Conservation (phyloP, 148 eudicot species). For the Linanthus parryae region DNA sequence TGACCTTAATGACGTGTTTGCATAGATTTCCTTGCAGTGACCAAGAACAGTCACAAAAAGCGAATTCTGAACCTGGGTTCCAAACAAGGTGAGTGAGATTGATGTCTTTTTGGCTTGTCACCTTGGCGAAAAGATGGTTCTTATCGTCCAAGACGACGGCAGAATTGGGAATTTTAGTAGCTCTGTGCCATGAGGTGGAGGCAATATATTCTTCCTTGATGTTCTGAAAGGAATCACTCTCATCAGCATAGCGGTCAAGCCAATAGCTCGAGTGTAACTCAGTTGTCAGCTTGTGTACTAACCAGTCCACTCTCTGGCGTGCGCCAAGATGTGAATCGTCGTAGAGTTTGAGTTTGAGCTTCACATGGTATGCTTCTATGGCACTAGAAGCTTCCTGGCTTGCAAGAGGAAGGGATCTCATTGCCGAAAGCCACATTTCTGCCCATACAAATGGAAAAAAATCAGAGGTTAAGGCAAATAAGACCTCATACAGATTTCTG, state of each 20-base stretch:
- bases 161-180: slow-evolving; percentile 64
- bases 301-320: slow-evolving; percentile 88
- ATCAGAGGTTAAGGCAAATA: no score
- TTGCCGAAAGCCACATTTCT: slow-evolving; percentile 89
- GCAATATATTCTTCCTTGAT: slow-evolving; percentile 80
- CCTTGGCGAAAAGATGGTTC: slow-evolving; percentile 41
- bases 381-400: slow-evolving; percentile 96
- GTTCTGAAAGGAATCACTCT: slow-evolving; percentile 71
- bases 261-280: slow-evolving; percentile 89
- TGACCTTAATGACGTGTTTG: slow-evolving; percentile 87
- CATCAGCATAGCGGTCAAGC: slow-evolving; percentile 91
- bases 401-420: slow-evolving; percentile 73
- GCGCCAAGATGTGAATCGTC: slow-evolving; percentile 85
- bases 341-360: slow-evolving; percentile 69
- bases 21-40: slow-evolving; percentile 79
- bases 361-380: slow-evolving; percentile 92
- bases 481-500: no score
- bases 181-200: slow-evolving; percentile 88
- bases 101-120: slow-evolving; percentile 59
- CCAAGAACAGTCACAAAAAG: slow-evolving; percentile 93
- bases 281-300: slow-evolving; percentile 79
- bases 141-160: slow-evolving; percentile 50
- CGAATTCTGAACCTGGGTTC: slow-evolving; percentile 88
- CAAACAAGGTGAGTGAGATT: slow-evolving; percentile 36
- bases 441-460: slow-evolving; percentile 8